Conservation (phyloP, 257 asterid species). For the Anisodus tanguticus region DNA sequence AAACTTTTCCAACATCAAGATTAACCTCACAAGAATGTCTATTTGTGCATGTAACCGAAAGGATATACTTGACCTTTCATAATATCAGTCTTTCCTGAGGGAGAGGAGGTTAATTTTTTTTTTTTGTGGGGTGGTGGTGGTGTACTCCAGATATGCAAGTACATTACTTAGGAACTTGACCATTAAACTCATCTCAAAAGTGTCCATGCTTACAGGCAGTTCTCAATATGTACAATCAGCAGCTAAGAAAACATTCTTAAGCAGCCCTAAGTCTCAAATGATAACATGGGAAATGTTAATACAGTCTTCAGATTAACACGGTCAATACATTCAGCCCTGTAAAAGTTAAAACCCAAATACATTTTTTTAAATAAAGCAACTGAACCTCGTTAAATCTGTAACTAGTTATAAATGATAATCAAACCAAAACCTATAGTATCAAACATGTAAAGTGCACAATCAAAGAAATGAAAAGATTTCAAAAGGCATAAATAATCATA, state of each 20-base stretch:
- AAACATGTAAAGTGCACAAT: background rate
- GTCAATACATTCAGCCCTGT: background rate
- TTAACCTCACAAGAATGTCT: background rate
- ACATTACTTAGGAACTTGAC: background rate
- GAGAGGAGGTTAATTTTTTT: background rate
- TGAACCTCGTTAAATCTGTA: background rate
- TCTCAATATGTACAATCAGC: background rate
- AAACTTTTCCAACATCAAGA: constrained; percentile 3
- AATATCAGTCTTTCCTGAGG: background rate
- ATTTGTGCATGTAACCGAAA: background rate
- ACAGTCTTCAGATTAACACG: background rate
- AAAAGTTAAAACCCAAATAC: background rate
- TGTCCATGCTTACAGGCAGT: background rate
- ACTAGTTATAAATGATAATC: background rate
- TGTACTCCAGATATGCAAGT: background rate
- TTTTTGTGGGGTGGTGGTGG: background rate
- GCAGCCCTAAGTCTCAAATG: background rate
- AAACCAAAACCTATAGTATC: background rate
- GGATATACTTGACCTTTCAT: background rate
- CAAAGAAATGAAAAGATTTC: background rate
- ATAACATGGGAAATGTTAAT: background rate
- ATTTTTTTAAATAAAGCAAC: background rate
- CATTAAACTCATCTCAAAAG: background rate
- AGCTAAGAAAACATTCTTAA: background rate
- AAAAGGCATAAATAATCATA: background rate